A percentile compares a stretch with the other conserved stretches of the same genome.
Evolutionary conservation across 768 basidiomycete genomes (phyloP).

Genomic region (Tephrocybe sp.): DNA sequence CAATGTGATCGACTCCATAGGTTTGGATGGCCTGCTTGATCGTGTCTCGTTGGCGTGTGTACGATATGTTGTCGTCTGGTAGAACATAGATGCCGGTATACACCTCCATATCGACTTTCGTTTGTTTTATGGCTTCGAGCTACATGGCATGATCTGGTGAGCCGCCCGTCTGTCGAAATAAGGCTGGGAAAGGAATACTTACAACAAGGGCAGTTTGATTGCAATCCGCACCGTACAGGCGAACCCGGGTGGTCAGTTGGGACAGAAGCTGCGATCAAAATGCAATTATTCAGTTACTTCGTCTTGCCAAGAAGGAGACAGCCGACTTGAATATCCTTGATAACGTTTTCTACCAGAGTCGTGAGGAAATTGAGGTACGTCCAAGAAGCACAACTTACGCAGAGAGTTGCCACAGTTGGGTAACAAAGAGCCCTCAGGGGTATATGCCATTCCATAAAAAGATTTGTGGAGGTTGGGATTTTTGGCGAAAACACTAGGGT

Average conservation of each 20-base stretch:
- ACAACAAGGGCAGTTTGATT: conserved; percentile 78
- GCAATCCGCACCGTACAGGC: conserved; percentile 85
- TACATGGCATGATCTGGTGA: conserved; percentile 20
- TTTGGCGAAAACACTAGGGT: conserved; percentile 72
- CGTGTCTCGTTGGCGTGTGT: conserved; percentile 63
- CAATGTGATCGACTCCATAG: conserved; percentile 74
- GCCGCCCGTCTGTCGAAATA: not conserved
- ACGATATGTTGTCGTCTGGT: conserved; percentile 59
- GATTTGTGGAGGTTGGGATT: conserved; percentile 63
- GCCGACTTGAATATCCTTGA: conserved; percentile 67
- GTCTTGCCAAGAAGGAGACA: not conserved
- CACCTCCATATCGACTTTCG: conserved; percentile 83
- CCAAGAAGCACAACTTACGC: conserved; percentile 24
- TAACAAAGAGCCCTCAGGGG: conserved; percentile 65
- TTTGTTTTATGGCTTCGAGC: conserved; percentile 86
- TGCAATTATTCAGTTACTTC: not conserved
- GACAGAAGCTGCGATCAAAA: conserved; percentile 60
- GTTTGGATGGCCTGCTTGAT: conserved; percentile 68
- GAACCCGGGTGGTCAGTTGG: conserved; percentile 76
- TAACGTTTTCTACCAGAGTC: conserved; percentile 47
- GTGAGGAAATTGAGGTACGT: not conserved
- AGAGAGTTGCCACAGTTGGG: conserved; percentile 63
- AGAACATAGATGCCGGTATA: conserved; percentile 69
- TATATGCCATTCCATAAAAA: conserved; percentile 88
- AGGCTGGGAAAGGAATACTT: conserved; percentile 20